These are phyloP conservation scores for Cladosporium sp. DNA, from an alignment of 2,329 filamentous ascomycete genomes.

Conservation along the genomic window DNA sequence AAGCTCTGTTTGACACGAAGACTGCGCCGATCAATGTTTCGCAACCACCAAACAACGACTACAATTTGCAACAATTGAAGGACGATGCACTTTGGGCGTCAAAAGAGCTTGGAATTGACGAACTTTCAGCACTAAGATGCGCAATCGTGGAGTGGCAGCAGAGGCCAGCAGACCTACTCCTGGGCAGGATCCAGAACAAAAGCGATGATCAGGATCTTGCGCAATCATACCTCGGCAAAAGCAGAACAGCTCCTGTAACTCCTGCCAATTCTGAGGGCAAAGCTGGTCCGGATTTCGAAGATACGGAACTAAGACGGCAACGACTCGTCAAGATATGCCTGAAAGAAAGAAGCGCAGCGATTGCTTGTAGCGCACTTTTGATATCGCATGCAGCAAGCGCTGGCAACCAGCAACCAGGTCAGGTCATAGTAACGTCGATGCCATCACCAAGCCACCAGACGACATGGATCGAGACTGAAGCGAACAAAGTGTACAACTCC, in stretches of 20 bases:
- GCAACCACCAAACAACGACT: slow-evolving; percentile 61
- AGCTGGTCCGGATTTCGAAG: slow-evolving; percentile 19
- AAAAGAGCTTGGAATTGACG: slow-evolving; percentile 70
- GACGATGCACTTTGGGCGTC: slow-evolving; percentile 83
- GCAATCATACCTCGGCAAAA: slow-evolving; percentile 7
- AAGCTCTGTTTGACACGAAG: slow-evolving; percentile 72
- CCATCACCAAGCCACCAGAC: neutral
- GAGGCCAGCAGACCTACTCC: slow-evolving; percentile 67
- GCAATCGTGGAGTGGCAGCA: slow-evolving; percentile 80
- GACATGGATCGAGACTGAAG: neutral
- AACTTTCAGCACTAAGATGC: slow-evolving; percentile 75
- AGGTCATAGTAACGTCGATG: too few relatives aligned
- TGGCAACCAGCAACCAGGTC: neutral
- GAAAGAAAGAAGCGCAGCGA: slow-evolving; percentile 24
- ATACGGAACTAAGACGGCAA: slow-evolving; percentile 4
- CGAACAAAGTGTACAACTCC: neutral
- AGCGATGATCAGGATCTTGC: neutral
- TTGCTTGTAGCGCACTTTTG: slow-evolving; percentile 13
- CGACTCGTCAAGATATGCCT: slow-evolving; percentile 22
- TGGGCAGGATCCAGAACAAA: slow-evolving; percentile 36
- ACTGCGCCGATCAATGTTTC: slow-evolving; percentile 83
- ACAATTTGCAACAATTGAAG: slow-evolving; percentile 76
- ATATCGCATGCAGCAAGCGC: neutral
- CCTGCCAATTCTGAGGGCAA: neutral
- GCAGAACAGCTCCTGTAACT: neutral